A percentile compares a stretch with the other conserved stretches of the same genome.
These are phyloP conservation scores for Entoloma clypeatum DNA, from an alignment of 1,284 basidiomycete genomes.

Conservation along the genomic window DNA sequence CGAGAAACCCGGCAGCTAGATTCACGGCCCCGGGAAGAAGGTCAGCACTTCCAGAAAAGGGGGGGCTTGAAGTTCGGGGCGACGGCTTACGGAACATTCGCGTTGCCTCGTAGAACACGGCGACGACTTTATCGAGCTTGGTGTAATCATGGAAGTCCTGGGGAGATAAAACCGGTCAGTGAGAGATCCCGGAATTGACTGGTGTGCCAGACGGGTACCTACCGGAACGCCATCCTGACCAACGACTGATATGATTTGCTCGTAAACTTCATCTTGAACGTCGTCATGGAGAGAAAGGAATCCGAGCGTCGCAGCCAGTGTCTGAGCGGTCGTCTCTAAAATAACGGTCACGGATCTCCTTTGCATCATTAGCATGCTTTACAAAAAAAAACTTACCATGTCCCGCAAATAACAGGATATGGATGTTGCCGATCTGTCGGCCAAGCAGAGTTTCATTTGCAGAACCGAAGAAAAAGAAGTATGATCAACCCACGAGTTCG, in stretches of 20 bases:
- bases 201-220: too few relatives aligned
- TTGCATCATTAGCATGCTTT: slow-evolving; percentile 1
- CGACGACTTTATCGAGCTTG: slow-evolving; percentile 43
- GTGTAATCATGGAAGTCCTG: slow-evolving; percentile 41
- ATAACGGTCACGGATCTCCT: neutral
- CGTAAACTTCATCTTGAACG: slow-evolving; percentile 45
- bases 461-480: neutral
- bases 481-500: slow-evolving; percentile 41
- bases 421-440: slow-evolving; percentile 51
- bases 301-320: slow-evolving; percentile 44
- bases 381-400: slow-evolving; percentile 39
- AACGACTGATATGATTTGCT: slow-evolving; percentile 41
- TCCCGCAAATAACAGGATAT: slow-evolving; percentile 51
- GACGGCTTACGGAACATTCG: slow-evolving; percentile 47
- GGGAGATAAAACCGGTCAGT: too few relatives aligned
- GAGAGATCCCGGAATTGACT: too few relatives aligned
- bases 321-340: slow-evolving; percentile 49
- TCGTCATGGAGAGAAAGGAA: slow-evolving; percentile 41
- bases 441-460: neutral
- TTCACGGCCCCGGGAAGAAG: too few relatives aligned
- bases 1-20: slow-evolving; percentile 27
- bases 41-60: too few relatives aligned
- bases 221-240: slow-evolving; percentile 39
- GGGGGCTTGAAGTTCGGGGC: too few relatives aligned
- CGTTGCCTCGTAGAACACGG: slow-evolving; percentile 43